Evolutionary conservation across 306 rosid species (phyloP).

Genomic region (Pterocarpus macrocarpus): DNA sequence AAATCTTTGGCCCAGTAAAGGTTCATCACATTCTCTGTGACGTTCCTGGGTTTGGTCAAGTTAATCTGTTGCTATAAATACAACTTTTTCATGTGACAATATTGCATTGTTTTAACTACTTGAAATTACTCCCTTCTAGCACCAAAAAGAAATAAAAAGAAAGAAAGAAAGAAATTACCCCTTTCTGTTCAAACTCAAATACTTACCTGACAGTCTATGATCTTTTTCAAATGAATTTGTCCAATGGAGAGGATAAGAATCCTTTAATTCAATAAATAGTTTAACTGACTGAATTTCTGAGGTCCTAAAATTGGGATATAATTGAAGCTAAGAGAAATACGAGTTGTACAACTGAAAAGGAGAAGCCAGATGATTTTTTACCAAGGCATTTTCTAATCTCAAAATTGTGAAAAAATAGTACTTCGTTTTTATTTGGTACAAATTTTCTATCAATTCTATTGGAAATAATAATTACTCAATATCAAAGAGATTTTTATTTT

Average conservation of each 20-base stretch:
- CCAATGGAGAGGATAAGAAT: background rate
- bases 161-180: background rate
- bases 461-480: conserved; percentile 8
- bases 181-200: conserved; percentile 2
- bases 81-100: background rate
- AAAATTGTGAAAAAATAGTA: conserved; percentile 6
- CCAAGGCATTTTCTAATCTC: conserved; percentile 10
- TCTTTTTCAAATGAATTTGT: background rate
- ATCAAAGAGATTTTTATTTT: conserved; percentile 18
- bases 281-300: no score
- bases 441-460: background rate
- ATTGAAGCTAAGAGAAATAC: no score
- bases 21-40: background rate
- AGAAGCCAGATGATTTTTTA: background rate
- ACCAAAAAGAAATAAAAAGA: background rate
- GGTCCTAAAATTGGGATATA: no score
- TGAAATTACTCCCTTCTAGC: background rate
- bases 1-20: conserved; percentile 19
- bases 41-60: conserved; percentile 28
- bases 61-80: background rate
- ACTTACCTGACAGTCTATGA: background rate
- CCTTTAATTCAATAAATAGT: no score
- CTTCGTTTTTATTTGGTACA: conserved; percentile 4
- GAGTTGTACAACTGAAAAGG: background rate
- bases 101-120: background rate